Conservation (phyloP, 176 grass and related monocot species). For the Urochloa ruziziensis region DNA sequence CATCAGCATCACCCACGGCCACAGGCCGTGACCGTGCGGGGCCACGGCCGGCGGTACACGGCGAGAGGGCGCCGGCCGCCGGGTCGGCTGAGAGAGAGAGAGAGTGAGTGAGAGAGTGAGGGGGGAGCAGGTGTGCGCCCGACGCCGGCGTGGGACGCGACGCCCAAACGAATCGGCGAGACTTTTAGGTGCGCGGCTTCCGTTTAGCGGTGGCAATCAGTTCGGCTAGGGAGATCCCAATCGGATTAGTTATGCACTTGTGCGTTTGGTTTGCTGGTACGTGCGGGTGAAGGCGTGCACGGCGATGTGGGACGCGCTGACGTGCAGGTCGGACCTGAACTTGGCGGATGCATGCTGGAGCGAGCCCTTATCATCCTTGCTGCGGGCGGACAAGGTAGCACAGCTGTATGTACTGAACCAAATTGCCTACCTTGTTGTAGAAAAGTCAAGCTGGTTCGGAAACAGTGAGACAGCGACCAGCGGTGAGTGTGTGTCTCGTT, state of each 20-base stretch:
- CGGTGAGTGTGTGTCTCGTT: too few relatives aligned
- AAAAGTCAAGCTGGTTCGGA: too few relatives aligned
- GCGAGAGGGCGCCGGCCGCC: not conserved
- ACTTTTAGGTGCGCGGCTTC: conserved; percentile 5
- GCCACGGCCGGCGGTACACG: not conserved
- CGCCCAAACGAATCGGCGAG: conserved; percentile 18
- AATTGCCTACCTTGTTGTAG: too few relatives aligned
- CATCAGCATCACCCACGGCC: not conserved
- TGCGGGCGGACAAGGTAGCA: not conserved
- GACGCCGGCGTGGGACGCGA: not conserved
- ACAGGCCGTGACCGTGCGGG: not conserved
- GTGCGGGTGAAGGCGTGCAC: conserved; percentile 29
- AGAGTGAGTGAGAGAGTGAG: too few relatives aligned
- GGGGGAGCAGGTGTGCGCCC: not conserved
- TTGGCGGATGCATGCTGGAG: too few relatives aligned
- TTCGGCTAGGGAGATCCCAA: not conserved
- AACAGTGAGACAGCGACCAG: too few relatives aligned
- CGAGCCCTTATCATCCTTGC: too few relatives aligned
- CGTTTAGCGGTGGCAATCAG: conserved; percentile 1
- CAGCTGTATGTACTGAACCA: not conserved
- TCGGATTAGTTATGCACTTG: conserved; percentile 17
- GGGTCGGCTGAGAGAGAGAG: not conserved
- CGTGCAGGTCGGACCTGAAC: conserved; percentile 11
- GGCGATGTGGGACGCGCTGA: not conserved
- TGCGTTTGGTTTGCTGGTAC: not conserved